Conservation (phyloP, 441 rosid species). For the Viola pubescens region DNA sequence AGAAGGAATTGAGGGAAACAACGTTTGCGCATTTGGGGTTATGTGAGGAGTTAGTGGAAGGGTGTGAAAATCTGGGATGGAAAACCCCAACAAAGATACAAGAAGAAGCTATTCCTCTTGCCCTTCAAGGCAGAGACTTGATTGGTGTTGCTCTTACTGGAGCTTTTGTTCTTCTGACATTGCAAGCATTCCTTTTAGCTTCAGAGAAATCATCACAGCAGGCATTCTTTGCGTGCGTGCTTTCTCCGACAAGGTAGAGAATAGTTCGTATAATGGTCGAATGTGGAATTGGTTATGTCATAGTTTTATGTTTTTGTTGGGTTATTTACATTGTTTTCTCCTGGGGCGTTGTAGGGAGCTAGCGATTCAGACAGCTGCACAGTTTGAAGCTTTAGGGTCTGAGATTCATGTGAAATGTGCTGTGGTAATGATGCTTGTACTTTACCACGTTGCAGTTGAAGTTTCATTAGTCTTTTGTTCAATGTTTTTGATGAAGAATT, state of each 20-base stretch:
- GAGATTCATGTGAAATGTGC: slow-evolving; percentile 69
- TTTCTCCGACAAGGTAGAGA: slow-evolving; percentile 80
- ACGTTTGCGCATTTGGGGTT: slow-evolving; percentile 64
- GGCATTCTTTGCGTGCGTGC: slow-evolving; percentile 80
- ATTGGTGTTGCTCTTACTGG: slow-evolving; percentile 94
- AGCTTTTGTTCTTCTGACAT: slow-evolving; percentile 84
- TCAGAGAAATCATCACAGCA: slow-evolving; percentile 47
- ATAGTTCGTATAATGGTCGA: neutral
- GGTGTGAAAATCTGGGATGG: slow-evolving; percentile 76
- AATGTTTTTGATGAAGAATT: neutral
- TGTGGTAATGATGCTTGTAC: slow-evolving; percentile 46
- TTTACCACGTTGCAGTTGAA: too few species aligned
- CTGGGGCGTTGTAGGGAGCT: slow-evolving; percentile 46
- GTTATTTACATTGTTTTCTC: neutral
- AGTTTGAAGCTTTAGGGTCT: slow-evolving; percentile 79
- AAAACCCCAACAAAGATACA: slow-evolving; percentile 69
- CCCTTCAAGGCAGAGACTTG: slow-evolving; percentile 87
- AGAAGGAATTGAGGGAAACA: slow-evolving; percentile 47
- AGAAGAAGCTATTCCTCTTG: slow-evolving; percentile 73
- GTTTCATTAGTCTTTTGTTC: neutral
- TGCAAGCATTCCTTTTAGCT: slow-evolving; percentile 66
- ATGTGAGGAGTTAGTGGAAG: slow-evolving; percentile 57
- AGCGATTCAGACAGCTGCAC: slow-evolving; percentile 91
- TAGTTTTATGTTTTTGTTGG: neutral
- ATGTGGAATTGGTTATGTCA: neutral